Evolutionary conservation across 2,329 filamentous ascomycete species (phyloP).

Genomic region (Pseudogymnoascus sp.): DNA sequence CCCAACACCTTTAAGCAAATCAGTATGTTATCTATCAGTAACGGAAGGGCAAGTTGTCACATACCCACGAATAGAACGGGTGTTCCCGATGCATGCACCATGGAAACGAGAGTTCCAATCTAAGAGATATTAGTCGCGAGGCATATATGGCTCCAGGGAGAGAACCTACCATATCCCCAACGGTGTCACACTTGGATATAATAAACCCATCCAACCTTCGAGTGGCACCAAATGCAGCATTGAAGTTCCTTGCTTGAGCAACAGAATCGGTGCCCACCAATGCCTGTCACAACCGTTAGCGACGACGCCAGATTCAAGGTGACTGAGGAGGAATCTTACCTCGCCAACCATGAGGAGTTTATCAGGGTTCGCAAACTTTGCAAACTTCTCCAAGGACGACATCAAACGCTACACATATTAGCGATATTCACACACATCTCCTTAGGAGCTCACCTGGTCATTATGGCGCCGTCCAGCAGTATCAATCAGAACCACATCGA

Average conservation of each 20-base stretch:
- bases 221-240: conserved; percentile 75
- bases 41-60: background rate
- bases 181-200: conserved; percentile 96
- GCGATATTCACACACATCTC: background rate
- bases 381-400: conserved; percentile 95
- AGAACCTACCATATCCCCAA: conserved; percentile 88
- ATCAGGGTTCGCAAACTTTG: conserved; percentile 89
- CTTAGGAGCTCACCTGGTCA: conserved; percentile 47
- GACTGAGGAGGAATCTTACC: conserved; percentile 13
- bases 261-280: conserved; percentile 94
- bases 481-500: conserved; percentile 93
- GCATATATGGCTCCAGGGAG: conserved; percentile 5
- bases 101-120: conserved; percentile 73
- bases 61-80: conserved; percentile 82
- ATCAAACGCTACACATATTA: conserved; percentile 56
- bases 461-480: conserved; percentile 94
- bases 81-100: conserved; percentile 94
- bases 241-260: conserved; percentile 93
- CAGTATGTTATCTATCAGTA: background rate
- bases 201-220: conserved; percentile 90
- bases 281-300: conserved; percentile 40
- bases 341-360: conserved; percentile 95
- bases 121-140: conserved; percentile 8
- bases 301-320: background rate
- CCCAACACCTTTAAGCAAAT: conserved; percentile 38